Conservation (phyloP, 2,329 filamentous ascomycete genomes). For the Diaporthe sp. region DNA sequence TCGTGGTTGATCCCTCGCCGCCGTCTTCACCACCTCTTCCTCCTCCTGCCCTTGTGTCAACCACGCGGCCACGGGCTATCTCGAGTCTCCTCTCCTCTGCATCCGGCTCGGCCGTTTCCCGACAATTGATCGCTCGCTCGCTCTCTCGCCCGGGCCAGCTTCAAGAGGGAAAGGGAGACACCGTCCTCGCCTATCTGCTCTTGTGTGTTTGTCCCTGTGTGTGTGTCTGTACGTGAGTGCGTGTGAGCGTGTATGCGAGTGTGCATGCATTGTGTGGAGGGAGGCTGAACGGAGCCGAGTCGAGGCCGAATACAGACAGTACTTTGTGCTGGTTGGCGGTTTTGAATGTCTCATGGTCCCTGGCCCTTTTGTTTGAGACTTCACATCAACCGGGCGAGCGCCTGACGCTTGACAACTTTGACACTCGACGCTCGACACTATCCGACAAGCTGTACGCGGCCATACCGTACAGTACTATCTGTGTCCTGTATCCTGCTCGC, state of each 20-base stretch:
- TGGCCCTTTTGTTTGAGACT: conserved; percentile 35
- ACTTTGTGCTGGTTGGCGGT: conserved; percentile 19
- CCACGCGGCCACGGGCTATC: conserved; percentile 12
- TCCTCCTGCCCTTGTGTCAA: conserved; percentile 25
- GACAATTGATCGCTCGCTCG: conserved; percentile 13
- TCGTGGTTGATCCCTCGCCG: conserved; percentile 28
- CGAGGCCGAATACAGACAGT: conserved; percentile 11
- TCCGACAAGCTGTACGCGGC: conserved; percentile 14
- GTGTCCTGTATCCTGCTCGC: conserved; percentile 22
- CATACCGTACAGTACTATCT: conserved; percentile 4
- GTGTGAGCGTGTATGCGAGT: neutral
- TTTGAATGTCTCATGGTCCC: conserved; percentile 37
- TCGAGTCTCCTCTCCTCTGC: neutral
- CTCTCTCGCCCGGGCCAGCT: neutral
- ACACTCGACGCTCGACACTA: conserved; percentile 13
- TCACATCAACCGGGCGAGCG: conserved; percentile 33
- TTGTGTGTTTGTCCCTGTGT: neutral
- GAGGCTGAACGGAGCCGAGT: conserved; percentile 11
- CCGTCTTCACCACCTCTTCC: conserved; percentile 11
- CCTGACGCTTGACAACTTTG: conserved; percentile 32
- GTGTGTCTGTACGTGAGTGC: neutral
- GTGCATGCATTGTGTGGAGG: conserved; percentile 10
- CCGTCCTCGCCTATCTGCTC: neutral
- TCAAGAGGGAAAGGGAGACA: neutral
- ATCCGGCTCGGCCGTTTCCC: conserved; percentile 19